Base-by-base conservation (phyloP, 1,284 basidiomycete species). In the Phlebopus sp. region DNA sequence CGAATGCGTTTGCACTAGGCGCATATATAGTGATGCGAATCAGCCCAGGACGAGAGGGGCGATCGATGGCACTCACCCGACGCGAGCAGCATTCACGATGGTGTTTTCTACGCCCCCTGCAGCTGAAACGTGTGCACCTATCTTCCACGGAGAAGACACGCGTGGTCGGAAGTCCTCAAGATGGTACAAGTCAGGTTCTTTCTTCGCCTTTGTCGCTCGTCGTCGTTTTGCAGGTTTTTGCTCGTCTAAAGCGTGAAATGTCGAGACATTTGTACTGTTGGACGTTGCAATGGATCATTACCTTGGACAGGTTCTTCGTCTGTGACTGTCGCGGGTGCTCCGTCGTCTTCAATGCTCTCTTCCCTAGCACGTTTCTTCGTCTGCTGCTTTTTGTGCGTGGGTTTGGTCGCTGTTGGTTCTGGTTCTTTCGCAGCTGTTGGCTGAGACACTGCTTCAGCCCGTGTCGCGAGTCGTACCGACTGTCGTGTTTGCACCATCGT, bases 91-190 rank as follows among this genome's bases (percentile, higher is more conserved):
- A 50, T 92, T 88, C 4, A 78, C 53, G 3, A 92, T 67, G 0
- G 86, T 70, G 49, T 89, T 87, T 56, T 90, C 86, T 0, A 90
- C 79, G 0, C 90, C 90, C 4, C 89, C 90, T 2, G 84, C 82
- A 13, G 85, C 78, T 18, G 86, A 90, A 29, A 92, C 86, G 60
- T 95, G 91, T 1, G 90, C 89, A 1, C 92, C 92, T 13, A 93
- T 70, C 59, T 84, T 85, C 82, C 82, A 86, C 0, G 59, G 55
- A 30, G 68, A 74, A 0, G 62, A 50, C 2, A 63, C 55, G 25
- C 78, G 70, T 15, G 53, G 34, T 3, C 48, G 18, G 30, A 62
- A 61, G 34, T 54, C 58, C 2, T 53, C 60, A 10, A 46, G 50
- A 14, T 44, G 53, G 5, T 40, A 31, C n/a, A 27, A 2, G 3